phyloP scores from a whole-genome alignment of 345 rosid species.

The Eucalyptus decipiens region DNA sequence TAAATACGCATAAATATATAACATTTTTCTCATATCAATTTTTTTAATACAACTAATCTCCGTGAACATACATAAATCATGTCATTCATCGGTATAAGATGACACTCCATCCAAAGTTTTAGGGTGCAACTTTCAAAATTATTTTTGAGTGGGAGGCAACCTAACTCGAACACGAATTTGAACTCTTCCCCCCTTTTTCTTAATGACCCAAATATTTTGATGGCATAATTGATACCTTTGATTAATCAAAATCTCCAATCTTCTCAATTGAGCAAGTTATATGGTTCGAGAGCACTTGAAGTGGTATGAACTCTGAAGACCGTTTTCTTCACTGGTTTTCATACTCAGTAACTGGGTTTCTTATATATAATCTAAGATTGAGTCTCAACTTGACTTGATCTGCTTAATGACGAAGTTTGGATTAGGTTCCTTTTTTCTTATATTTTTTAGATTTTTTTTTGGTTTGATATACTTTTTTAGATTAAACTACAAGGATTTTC shows the following conservation, averaged over 20 bases:
- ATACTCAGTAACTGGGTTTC: background rate
- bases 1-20: background rate
- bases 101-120: background rate
- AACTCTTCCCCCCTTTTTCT: background rate
- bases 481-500: background rate
- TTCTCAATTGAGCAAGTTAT: background rate
- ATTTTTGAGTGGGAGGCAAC: background rate
- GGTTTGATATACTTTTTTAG: no score
- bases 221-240: accelerated
- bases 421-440: background rate
- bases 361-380: background rate
- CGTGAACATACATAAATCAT: background rate
- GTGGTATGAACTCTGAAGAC: accelerated
- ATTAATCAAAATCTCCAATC: background rate
- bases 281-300: background rate
- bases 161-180: accelerated
- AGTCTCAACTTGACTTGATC: accelerated
- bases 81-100: accelerated
- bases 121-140: background rate
- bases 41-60: background rate
- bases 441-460: no score
- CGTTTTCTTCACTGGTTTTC: background rate
- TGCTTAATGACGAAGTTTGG: background rate
- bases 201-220: background rate
- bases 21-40: background rate